Conservation (phyloP, 2,329 filamentous ascomycete genomes). For the Fusarium sarcochroum region DNA sequence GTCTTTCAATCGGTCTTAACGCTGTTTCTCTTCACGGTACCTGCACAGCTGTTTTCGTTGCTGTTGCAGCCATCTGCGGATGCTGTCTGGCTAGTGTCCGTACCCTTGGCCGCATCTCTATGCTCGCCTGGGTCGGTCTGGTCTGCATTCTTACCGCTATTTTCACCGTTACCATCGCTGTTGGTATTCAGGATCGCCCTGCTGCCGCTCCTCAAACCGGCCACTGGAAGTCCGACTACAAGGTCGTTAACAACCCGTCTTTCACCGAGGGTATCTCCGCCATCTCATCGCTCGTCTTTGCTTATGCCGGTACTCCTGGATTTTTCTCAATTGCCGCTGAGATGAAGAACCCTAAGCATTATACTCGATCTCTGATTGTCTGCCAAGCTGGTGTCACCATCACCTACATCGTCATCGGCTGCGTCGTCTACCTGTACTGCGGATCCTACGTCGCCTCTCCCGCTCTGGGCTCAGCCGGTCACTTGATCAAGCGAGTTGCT, state of each 20-base stretch:
- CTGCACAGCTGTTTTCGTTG: slow-evolving; percentile 59
- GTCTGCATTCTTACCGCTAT: slow-evolving; percentile 43
- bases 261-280: slow-evolving; percentile 53
- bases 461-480: slow-evolving; percentile 61
- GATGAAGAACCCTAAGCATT: slow-evolving; percentile 51
- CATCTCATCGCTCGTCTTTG: slow-evolving; percentile 54
- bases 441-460: slow-evolving; percentile 63
- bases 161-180: slow-evolving; percentile 43
- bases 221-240: slow-evolving; percentile 51
- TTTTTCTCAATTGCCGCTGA: slow-evolving; percentile 53
- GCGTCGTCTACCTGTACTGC: slow-evolving; percentile 62
- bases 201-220: slow-evolving; percentile 34
- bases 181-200: slow-evolving; percentile 40
- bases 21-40: slow-evolving; percentile 56
- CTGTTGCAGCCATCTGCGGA: slow-evolving; percentile 51
- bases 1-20: slow-evolving; percentile 58
- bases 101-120: slow-evolving; percentile 52
- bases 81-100: slow-evolving; percentile 53
- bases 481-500: slow-evolving; percentile 58
- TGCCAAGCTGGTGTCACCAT: slow-evolving; percentile 49
- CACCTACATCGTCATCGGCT: slow-evolving; percentile 53
- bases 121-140: slow-evolving; percentile 51
- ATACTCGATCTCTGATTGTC: slow-evolving; percentile 46
- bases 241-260: slow-evolving; percentile 48
- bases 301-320: slow-evolving; percentile 55